Conservation (phyloP, 106 monocot species). For the Cymbidium sinense region DNA sequence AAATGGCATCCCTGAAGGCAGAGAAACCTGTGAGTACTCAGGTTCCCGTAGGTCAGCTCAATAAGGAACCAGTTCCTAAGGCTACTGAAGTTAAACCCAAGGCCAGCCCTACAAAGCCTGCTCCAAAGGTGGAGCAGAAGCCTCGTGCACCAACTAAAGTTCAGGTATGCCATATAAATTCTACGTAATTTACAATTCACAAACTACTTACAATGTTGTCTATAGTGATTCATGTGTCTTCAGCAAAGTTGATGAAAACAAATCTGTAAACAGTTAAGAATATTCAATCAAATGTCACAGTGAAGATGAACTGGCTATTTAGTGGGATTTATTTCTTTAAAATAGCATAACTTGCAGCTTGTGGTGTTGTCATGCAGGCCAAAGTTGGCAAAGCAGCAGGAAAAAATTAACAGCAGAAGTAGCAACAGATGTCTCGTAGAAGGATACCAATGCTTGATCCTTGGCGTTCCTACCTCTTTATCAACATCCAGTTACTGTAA, state of each 20-base stretch:
- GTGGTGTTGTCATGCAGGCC: not conserved
- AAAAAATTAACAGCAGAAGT: not conserved
- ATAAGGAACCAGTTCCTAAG: not conserved
- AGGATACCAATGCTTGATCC: not conserved
- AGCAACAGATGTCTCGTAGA: not conserved
- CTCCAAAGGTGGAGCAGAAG: not conserved
- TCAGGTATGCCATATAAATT: not conserved
- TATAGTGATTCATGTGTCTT: too few species aligned
- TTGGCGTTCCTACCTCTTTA: not conserved
- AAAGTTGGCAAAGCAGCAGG: conserved; percentile 1
- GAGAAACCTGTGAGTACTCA: not conserved
- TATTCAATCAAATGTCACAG: not conserved
- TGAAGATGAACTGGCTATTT: not conserved
- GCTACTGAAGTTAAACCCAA: not conserved
- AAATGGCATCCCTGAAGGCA: conserved; percentile 3
- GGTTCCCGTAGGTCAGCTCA: not conserved
- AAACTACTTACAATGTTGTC: not conserved
- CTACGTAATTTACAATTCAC: not conserved
- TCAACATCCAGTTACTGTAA: not conserved
- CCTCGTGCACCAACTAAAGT: conserved; percentile 1
- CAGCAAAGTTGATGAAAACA: not conserved
- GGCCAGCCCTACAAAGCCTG: not conserved
- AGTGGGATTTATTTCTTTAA: not conserved
- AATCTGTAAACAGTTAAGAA: not conserved
- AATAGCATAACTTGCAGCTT: not conserved